These are phyloP conservation scores for Pluteus cervinus DNA, from an alignment of 768 basidiomycete genomes.

Conservation along the genomic window DNA sequence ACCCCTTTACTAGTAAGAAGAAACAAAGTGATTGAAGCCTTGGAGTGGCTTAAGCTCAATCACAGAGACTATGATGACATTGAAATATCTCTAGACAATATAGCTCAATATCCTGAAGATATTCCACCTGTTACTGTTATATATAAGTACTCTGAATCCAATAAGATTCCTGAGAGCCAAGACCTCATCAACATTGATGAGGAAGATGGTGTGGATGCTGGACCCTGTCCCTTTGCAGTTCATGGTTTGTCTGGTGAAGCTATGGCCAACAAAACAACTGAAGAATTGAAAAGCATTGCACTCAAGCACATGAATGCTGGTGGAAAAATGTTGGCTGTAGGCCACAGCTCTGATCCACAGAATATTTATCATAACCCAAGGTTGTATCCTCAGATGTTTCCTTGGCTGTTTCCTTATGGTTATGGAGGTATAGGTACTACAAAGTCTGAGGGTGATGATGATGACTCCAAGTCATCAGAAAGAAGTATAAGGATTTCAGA, in stretches of 20 bases:
- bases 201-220: constrained; percentile 16
- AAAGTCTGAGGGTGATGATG: too few relatives aligned
- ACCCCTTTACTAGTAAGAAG: constrained; percentile 18
- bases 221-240: too few relatives aligned
- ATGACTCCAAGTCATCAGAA: too few relatives aligned
- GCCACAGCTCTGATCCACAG: constrained; percentile 14
- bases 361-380: constrained; percentile 13
- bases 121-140: constrained; percentile 10
- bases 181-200: constrained; percentile 14
- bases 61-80: constrained; percentile 19
- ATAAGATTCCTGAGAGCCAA: constrained; percentile 7
- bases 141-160: constrained; percentile 5
- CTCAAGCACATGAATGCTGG: constrained; percentile 17
- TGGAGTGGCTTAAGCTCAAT: constrained; percentile 22
- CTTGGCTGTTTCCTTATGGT: too few relatives aligned
- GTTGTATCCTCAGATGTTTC: background rate
- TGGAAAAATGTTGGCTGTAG: constrained; percentile 20
- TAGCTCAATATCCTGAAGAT: constrained; percentile 11
- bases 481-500: too few relatives aligned
- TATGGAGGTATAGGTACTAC: too few relatives aligned
- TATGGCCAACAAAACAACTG: constrained; percentile 6
- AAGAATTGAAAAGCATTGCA: constrained; percentile 14
- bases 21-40: constrained; percentile 13
- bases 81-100: constrained; percentile 13
- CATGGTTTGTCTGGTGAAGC: constrained; percentile 17